phyloP scores from a whole-genome alignment of 2,329 filamentous ascomycete genomes.

The Alternaria dauci region DNA sequence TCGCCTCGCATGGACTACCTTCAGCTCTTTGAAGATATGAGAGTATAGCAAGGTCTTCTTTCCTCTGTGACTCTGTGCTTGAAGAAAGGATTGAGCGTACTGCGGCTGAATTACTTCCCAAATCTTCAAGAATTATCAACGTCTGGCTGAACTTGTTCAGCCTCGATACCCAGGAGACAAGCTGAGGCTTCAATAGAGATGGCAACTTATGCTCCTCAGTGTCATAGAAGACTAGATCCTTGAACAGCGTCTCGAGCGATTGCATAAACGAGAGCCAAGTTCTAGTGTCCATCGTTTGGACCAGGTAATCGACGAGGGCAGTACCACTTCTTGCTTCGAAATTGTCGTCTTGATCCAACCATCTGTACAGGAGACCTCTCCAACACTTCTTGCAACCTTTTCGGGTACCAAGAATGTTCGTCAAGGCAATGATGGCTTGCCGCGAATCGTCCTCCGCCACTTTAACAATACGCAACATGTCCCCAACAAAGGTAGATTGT shows the following conservation, averaged over 20 bases:
- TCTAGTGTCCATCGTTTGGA: conserved; percentile 26
- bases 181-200: conserved; percentile 7
- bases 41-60: conserved; percentile 27
- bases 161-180: conserved; percentile 7
- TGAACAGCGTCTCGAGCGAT: conserved; percentile 31
- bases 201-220: conserved; percentile 17
- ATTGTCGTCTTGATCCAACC: conserved; percentile 21
- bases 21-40: conserved; percentile 19
- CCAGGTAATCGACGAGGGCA: conserved; percentile 22
- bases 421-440: conserved; percentile 26
- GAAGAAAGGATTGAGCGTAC: conserved; percentile 28
- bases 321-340: not conserved
- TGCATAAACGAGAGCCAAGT: conserved; percentile 37
- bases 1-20: conserved; percentile 19
- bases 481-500: conserved; percentile 19
- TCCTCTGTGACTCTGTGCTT: conserved; percentile 15
- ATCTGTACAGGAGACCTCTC: conserved; percentile 30
- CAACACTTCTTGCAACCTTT: conserved; percentile 27
- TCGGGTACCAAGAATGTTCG: conserved; percentile 22
- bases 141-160: conserved; percentile 13
- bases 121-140: conserved; percentile 31
- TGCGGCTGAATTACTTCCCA: conserved; percentile 11
- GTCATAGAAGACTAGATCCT: conserved; percentile 13
- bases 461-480: conserved; percentile 21
- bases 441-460: conserved; percentile 9